phyloP scores from a whole-genome alignment of 768 basidiomycete genomes.

The Trametes cingulata region DNA sequence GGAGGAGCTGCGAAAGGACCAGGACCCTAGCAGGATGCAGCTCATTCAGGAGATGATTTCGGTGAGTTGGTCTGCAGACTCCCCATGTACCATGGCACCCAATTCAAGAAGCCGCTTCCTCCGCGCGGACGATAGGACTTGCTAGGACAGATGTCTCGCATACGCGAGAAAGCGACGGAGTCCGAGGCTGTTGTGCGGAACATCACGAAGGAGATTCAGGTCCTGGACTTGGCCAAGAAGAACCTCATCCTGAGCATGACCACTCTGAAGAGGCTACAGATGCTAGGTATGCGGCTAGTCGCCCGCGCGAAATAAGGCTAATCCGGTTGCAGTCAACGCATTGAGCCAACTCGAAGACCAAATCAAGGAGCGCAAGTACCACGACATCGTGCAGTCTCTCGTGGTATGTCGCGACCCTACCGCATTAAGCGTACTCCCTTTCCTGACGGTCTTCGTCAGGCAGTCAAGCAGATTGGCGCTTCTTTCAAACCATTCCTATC shows the following conservation, averaged over 20 bases:
- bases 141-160: slow-evolving; percentile 92
- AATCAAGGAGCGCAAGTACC: slow-evolving; percentile 76
- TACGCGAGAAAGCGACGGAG: slow-evolving; percentile 95
- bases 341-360: slow-evolving; percentile 79
- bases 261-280: slow-evolving; percentile 84
- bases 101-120: background rate
- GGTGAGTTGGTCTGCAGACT: slow-evolving; percentile 44
- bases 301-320: background rate
- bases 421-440: background rate
- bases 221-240: slow-evolving; percentile 89
- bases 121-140: slow-evolving; percentile 61
- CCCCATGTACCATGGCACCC: background rate
- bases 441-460: slow-evolving; percentile 44
- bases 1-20: slow-evolving; percentile 67
- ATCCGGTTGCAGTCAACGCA: slow-evolving; percentile 62
- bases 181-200: slow-evolving; percentile 94
- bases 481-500: slow-evolving; percentile 80
- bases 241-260: slow-evolving; percentile 91
- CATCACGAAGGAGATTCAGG: slow-evolving; percentile 96
- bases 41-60: slow-evolving; percentile 96
- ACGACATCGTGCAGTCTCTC: slow-evolving; percentile 81
- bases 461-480: slow-evolving; percentile 81
- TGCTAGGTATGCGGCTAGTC: slow-evolving; percentile 69
- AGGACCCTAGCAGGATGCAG: slow-evolving; percentile 88
- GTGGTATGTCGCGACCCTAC: slow-evolving; percentile 49